These are phyloP conservation scores for Xylariaceae sp. DNA, from an alignment of 2,329 filamentous ascomycete species.

Conservation along the genomic window DNA sequence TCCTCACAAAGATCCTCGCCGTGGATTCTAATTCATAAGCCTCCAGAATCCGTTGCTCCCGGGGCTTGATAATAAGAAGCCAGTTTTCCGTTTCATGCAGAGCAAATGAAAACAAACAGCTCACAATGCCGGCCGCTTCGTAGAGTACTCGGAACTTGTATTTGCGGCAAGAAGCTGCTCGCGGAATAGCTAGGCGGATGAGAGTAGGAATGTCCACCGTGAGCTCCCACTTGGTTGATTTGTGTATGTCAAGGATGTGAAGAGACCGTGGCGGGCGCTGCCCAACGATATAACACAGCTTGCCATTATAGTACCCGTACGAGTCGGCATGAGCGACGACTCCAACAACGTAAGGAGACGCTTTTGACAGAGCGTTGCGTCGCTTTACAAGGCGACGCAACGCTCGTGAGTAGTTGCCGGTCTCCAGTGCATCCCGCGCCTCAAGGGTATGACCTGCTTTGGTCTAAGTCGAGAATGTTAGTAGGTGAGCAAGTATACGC, in stretches of 20 bases:
- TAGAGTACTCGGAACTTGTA: slow-evolving; percentile 52
- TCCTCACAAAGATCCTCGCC: slow-evolving; percentile 61
- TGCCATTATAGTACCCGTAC: slow-evolving; percentile 59
- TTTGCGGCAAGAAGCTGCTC: slow-evolving; percentile 32
- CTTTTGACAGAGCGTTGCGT: slow-evolving; percentile 53
- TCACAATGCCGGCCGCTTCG: slow-evolving; percentile 52
- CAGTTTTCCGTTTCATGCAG: slow-evolving; percentile 38
- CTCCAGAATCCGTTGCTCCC: slow-evolving; percentile 38
- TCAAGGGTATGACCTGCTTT: slow-evolving; percentile 33
- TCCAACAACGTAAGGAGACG: slow-evolving; percentile 56
- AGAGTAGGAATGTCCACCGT: slow-evolving; percentile 49
- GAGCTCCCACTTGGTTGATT: slow-evolving; percentile 44
- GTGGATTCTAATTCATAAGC: slow-evolving; percentile 40
- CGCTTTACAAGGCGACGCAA: slow-evolving; percentile 58
- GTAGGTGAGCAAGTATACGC: slow-evolving; percentile 20
- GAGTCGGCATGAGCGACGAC: slow-evolving; percentile 55
- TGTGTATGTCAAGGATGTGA: slow-evolving; percentile 54
- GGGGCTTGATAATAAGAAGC: slow-evolving; percentile 48
- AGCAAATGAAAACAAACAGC: slow-evolving; percentile 49
- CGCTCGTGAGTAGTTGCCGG: slow-evolving; percentile 43
- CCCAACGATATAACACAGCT: slow-evolving; percentile 57
- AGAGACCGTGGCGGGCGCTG: slow-evolving; percentile 38
- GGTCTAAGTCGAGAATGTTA: slow-evolving; percentile 29
- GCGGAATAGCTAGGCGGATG: slow-evolving; percentile 34
- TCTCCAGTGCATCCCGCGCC: slow-evolving; percentile 29